A percentile compares a stretch with the other conserved stretches of the same genome.
Conservation (phyloP, 2,329 filamentous ascomycete species). For the Cladosporium oxysporum region DNA sequence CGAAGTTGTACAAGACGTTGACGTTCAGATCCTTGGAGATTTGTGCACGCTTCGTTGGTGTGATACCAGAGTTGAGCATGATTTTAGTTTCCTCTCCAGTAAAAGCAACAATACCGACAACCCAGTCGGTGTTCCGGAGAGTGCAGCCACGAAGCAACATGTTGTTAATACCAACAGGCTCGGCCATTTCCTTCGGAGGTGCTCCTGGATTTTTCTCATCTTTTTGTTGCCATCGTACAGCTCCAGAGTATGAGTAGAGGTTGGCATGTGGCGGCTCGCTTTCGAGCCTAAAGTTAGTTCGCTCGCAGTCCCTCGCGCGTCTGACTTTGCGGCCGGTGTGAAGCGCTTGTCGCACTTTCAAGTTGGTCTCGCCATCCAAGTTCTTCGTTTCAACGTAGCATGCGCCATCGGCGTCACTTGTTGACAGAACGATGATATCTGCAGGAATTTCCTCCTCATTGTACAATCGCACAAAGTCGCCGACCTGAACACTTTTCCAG, state of each 20-base stretch:
- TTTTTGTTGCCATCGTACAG: conserved; percentile 80
- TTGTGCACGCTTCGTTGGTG: conserved; percentile 87
- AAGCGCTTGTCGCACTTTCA: conserved; percentile 90
- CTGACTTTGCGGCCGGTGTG: conserved; percentile 80
- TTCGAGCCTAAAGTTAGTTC: conserved; percentile 81
- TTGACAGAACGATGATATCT: conserved; percentile 88
- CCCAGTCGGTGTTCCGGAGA: conserved; percentile 93
- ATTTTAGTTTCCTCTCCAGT: conserved; percentile 97
- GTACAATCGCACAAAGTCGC: conserved; percentile 94
- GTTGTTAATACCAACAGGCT: conserved; percentile 94
- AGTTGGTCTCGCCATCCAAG: conserved; percentile 93
- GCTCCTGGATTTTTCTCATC: conserved; percentile 64
- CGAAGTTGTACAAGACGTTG: conserved; percentile 96
- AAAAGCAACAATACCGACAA: conserved; percentile 87
- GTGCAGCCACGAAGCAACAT: conserved; percentile 90
- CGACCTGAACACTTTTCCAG: conserved; percentile 95
- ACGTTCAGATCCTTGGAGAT: conserved; percentile 94
- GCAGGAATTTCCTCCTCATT: conserved; percentile 95
- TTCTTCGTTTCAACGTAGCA: conserved; percentile 99
- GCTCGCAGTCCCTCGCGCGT: conserved; percentile 90
- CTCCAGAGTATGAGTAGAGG: conserved; percentile 90
- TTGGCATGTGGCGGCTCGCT: conserved; percentile 92
- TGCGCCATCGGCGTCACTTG: conserved; percentile 88
- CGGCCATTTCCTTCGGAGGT: conserved; percentile 75
- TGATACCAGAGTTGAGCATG: conserved; percentile 97